Percentiles rank a stretch among this genome's conserved stretches.
Evolutionary conservation across 441 rosid genomes (phyloP).

Genomic region (Gossypium aridum): DNA sequence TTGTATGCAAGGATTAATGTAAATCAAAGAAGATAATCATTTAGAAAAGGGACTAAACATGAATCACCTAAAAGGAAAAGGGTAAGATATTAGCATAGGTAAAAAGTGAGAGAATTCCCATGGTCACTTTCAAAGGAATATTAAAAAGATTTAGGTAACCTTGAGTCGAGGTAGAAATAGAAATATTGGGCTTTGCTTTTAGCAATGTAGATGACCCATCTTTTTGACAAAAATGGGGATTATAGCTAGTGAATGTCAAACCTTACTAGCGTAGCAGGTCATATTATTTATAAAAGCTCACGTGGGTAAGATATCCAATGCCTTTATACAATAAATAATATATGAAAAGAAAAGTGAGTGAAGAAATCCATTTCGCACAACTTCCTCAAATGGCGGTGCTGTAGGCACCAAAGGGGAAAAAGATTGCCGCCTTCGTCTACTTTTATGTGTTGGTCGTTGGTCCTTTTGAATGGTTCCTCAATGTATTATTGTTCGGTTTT

Average conservation of each 20-base stretch:
- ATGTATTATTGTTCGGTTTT: no score
- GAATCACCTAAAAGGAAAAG: background rate
- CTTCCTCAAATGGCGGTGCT: background rate
- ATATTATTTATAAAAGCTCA: constrained; percentile 14
- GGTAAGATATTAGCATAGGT: background rate
- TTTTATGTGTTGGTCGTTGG: background rate
- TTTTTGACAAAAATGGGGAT: constrained; percentile 23
- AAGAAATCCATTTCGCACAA: background rate
- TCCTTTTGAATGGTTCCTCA: no score
- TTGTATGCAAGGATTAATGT: no score
- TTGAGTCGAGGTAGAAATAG: constrained; percentile 24
- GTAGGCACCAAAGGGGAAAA: background rate
- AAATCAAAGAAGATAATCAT: no score
- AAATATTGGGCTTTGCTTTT: background rate
- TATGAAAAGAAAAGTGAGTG: background rate
- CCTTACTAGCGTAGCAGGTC: constrained; percentile 21
- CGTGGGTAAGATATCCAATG: constrained; percentile 19
- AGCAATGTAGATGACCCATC: constrained; percentile 4
- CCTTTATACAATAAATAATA: background rate
- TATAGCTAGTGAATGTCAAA: constrained; percentile 24
- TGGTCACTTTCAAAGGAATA: constrained; percentile 18
- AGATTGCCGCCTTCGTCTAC: no score
- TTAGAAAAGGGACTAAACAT: background rate
- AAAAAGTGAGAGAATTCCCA: constrained; percentile 3
- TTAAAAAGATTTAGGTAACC: constrained; percentile 10